phyloP scores from a whole-genome alignment of 1,139 yeast genomes.

The Yamadazyma dushanensis region DNA sequence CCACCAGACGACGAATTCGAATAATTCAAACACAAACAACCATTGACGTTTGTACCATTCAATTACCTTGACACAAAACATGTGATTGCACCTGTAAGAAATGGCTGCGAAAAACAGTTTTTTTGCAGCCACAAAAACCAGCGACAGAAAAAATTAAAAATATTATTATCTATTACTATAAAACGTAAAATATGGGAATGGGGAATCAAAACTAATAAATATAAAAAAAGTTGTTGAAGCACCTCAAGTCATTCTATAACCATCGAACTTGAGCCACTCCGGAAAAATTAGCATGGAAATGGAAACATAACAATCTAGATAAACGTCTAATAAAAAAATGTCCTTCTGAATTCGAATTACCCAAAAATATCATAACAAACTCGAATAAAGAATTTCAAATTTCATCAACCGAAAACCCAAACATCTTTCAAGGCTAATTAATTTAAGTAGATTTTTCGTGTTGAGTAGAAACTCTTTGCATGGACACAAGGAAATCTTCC shows the following conservation, averaged over 20 bases:
- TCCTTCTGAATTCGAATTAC: conserved; percentile 2
- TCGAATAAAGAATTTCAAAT: not conserved
- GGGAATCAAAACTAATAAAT: conserved; percentile 20
- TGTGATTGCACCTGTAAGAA: no score
- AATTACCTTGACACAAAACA: no score
- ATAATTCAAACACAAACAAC: no score
- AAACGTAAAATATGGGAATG: conserved; percentile 26
- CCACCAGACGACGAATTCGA: no score
- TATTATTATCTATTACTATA: conserved; percentile 35
- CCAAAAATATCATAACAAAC: conserved; percentile 6
- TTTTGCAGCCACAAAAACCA: conserved; percentile 1
- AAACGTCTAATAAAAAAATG: not conserved
- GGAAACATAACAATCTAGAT: conserved; percentile 1
- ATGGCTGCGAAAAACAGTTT: conserved; percentile 3
- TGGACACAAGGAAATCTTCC: conserved; percentile 94
- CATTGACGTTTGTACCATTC: no score
- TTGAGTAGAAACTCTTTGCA: conserved; percentile 98
- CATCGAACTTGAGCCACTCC: conserved; percentile 2
- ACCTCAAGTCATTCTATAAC: conserved; percentile 3
- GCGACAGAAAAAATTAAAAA: conserved; percentile 12
- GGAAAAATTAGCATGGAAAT: not conserved
- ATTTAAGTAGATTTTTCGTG: conserved; percentile 71
- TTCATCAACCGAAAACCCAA: not conserved
- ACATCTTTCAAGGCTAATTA: not conserved
- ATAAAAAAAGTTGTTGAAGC: conserved; percentile 1